Evolutionary conservation across 1,284 basidiomycete species (phyloP).

Genomic region (Athelia sp.): DNA sequence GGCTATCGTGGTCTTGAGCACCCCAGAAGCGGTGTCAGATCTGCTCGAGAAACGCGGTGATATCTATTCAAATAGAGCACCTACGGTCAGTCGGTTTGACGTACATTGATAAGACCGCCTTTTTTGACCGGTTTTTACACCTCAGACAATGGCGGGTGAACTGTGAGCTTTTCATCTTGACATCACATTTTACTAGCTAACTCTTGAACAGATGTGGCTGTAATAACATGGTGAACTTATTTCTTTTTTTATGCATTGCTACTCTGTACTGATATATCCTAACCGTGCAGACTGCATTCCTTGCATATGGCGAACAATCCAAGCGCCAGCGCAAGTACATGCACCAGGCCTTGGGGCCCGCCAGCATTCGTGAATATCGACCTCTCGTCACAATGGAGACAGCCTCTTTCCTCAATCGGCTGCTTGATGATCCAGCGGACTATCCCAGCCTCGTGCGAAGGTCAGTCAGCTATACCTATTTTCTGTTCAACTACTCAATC

Average conservation of each 20-base stretch:
- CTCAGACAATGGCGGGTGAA: constrained; percentile 49
- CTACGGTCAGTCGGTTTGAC: constrained; percentile 31
- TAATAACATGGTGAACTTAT: constrained; percentile 54
- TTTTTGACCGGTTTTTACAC: background rate
- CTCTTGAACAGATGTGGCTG: constrained; percentile 46
- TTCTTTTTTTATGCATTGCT: no score
- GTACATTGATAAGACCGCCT: background rate
- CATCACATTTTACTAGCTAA: background rate
- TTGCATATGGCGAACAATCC: constrained; percentile 54
- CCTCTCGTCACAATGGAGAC: constrained; percentile 54
- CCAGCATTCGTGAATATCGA: constrained; percentile 49
- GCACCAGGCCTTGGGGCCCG: constrained; percentile 52
- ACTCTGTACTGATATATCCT: no score
- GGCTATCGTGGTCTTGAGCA: constrained; percentile 61
- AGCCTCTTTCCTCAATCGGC: constrained; percentile 39
- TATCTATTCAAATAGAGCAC: constrained; percentile 69
- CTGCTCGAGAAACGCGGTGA: constrained; percentile 62
- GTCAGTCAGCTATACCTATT: constrained; percentile 8
- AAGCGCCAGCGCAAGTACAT: constrained; percentile 64
- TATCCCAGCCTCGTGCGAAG: constrained; percentile 40
- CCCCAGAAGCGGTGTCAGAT: constrained; percentile 50
- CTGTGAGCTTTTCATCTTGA: constrained; percentile 33
- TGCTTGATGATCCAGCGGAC: constrained; percentile 36
- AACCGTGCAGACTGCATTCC: constrained; percentile 54
- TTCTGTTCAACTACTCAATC: no score